Evolutionary conservation across 2,329 filamentous ascomycete genomes (phyloP).

Genomic region (Cladosporium sp.): DNA sequence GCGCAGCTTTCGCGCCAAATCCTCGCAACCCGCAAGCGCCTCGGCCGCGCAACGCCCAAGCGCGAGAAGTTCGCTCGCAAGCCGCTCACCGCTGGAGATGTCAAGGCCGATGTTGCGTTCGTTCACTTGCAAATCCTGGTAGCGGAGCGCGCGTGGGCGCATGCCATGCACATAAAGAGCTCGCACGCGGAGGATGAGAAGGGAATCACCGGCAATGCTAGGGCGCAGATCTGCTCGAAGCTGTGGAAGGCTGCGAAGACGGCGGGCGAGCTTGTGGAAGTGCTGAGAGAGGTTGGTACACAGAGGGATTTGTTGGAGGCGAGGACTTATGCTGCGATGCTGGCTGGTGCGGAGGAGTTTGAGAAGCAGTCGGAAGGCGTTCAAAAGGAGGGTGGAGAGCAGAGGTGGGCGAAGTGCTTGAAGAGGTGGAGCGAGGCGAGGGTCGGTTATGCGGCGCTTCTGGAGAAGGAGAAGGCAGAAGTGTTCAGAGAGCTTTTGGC

Average conservation of each 20-base stretch:
- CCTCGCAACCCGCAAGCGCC: conserved; percentile 76
- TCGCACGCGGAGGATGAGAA: conserved; percentile 74
- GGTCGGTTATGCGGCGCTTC: conserved; percentile 76
- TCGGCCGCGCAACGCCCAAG: conserved; percentile 78
- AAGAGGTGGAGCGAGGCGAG: conserved; percentile 70
- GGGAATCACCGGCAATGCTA: conserved; percentile 71
- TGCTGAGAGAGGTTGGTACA: conserved; percentile 60
- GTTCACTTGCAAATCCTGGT: conserved; percentile 76
- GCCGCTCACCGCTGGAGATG: conserved; percentile 68
- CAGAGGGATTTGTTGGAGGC: conserved; percentile 76
- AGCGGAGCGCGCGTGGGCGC: conserved; percentile 88
- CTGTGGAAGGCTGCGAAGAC: conserved; percentile 72
- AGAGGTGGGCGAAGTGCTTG: conserved; percentile 70
- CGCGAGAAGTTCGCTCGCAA: conserved; percentile 80
- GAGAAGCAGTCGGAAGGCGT: conserved; percentile 66
- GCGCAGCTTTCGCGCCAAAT: conserved; percentile 74
- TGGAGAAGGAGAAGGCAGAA: conserved; percentile 64
- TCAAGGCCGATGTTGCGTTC: conserved; percentile 73
- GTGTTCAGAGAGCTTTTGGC: conserved; percentile 81
- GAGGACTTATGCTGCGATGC: conserved; percentile 72
- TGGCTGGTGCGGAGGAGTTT: conserved; percentile 74
- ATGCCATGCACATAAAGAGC: conserved; percentile 92
- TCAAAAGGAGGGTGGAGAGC: conserved; percentile 32
- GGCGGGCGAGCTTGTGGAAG: conserved; percentile 63
- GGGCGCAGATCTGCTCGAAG: conserved; percentile 84